These are phyloP conservation scores for Thoreauomyces humboldtii DNA, from an alignment of 192 early-diverging fungal genomes.

Conservation along the genomic window DNA sequence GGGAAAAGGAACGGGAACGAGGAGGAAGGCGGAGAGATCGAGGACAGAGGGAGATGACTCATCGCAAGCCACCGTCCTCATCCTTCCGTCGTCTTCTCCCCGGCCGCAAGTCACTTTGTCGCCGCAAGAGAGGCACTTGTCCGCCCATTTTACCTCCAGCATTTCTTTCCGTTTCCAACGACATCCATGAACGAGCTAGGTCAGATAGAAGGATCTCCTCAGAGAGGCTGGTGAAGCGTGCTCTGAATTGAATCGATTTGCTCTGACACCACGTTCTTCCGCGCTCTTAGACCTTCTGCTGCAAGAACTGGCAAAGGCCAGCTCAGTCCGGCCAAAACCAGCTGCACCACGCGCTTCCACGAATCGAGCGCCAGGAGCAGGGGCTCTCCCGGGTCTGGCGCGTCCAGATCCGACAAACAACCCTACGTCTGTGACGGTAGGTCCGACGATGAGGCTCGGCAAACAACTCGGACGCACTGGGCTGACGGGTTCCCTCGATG, in stretches of 20 bases:
- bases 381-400: neutral
- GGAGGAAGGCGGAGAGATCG: no score
- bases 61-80: no score
- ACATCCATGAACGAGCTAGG: constrained; percentile 7
- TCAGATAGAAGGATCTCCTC: neutral
- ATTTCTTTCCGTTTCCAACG: no score
- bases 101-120: no score
- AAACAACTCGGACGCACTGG: neutral
- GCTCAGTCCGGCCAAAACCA: constrained; percentile 1
- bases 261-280: neutral
- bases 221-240: neutral
- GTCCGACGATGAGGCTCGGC: neutral
- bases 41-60: no score
- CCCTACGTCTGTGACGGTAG: neutral
- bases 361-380: no score
- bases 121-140: no score
- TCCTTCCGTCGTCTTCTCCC: no score
- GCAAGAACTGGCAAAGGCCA: constrained; percentile 13
- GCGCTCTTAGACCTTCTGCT: constrained; percentile 3
- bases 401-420: neutral
- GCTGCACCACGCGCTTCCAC: neutral
- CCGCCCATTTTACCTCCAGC: no score
- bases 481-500: neutral
- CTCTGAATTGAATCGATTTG: neutral
- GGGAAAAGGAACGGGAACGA: no score